These are phyloP conservation scores for Phoma sp. DNA, from an alignment of 2,329 filamentous ascomycete species.

Conservation along the genomic window DNA sequence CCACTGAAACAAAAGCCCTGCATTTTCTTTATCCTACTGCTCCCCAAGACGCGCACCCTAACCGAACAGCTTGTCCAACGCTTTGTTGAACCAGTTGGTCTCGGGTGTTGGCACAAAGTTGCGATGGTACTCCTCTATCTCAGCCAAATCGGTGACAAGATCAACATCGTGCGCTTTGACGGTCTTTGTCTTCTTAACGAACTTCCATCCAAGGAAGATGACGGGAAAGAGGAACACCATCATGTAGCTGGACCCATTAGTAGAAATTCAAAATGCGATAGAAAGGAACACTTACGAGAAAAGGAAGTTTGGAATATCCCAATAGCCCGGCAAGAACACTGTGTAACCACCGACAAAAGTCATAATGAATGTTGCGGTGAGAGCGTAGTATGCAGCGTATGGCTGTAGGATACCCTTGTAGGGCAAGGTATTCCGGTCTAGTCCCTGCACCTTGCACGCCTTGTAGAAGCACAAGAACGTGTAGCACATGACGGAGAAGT, in stretches of 20 bases:
- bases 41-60: too few species aligned
- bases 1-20: too few species aligned
- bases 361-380: slow-evolving; percentile 72
- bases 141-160: slow-evolving; percentile 66
- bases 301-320: slow-evolving; percentile 74
- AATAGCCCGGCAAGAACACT: slow-evolving; percentile 74
- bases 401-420: slow-evolving; percentile 75
- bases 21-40: too few species aligned
- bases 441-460: slow-evolving; percentile 72
- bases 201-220: slow-evolving; percentile 75
- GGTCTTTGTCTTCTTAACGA: slow-evolving; percentile 69
- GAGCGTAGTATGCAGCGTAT: slow-evolving; percentile 72
- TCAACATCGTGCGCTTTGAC: slow-evolving; percentile 67
- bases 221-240: slow-evolving; percentile 76
- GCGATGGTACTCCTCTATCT: slow-evolving; percentile 72
- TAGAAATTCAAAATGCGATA: slow-evolving; percentile 3
- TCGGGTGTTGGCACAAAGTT: slow-evolving; percentile 64
- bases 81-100: slow-evolving; percentile 52
- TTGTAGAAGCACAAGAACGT: slow-evolving; percentile 77
- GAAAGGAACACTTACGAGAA: slow-evolving; percentile 63
- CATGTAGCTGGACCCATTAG: slow-evolving; percentile 60
- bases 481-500: slow-evolving; percentile 64
- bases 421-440: slow-evolving; percentile 71
- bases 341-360: slow-evolving; percentile 77
- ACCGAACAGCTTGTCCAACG: slow-evolving; percentile 56